A percentile compares a stretch with the other conserved stretches of the same genome.
Evolutionary conservation across 2,329 filamentous ascomycete genomes (phyloP).

Genomic region (Fonsecaea pedrosoi): DNA sequence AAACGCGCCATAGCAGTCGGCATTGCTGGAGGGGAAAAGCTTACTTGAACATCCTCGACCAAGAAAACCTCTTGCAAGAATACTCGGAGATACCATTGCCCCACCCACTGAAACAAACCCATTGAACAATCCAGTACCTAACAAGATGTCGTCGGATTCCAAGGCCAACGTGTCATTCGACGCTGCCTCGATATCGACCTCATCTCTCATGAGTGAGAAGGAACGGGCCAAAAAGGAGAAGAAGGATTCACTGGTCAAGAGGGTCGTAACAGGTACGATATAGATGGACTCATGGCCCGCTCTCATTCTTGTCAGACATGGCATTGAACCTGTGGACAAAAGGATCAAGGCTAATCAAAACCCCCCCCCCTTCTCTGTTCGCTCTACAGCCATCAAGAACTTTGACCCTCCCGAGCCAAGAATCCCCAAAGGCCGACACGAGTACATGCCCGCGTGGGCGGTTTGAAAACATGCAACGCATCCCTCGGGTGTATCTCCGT

Average conservation of each 20-base stretch:
- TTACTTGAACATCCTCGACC: constrained; percentile 3
- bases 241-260: constrained; percentile 25
- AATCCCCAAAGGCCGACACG: constrained; percentile 22
- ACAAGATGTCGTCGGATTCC: constrained; percentile 22
- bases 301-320: not conserved
- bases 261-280: constrained; percentile 26
- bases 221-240: constrained; percentile 20
- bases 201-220: constrained; percentile 29
- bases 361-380: not conserved
- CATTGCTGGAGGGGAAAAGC: not conserved
- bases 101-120: not conserved
- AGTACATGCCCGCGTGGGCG: constrained; percentile 24
- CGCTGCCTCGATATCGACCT: constrained; percentile 26
- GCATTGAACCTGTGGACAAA: not conserved
- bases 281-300: not conserved
- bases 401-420: constrained; percentile 31
- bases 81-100: not conserved
- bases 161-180: constrained; percentile 25
- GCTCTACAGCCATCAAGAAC: constrained; percentile 27
- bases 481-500: not conserved
- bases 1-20: not conserved
- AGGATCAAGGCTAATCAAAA: not conserved
- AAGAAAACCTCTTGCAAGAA: not conserved
- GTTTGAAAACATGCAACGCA: not conserved
- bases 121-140: not conserved